Percentiles rank a stretch among this genome's conserved stretches.
phyloP scores from a whole-genome alignment of 305 asterid genomes.

The Nicotiana rustica region DNA sequence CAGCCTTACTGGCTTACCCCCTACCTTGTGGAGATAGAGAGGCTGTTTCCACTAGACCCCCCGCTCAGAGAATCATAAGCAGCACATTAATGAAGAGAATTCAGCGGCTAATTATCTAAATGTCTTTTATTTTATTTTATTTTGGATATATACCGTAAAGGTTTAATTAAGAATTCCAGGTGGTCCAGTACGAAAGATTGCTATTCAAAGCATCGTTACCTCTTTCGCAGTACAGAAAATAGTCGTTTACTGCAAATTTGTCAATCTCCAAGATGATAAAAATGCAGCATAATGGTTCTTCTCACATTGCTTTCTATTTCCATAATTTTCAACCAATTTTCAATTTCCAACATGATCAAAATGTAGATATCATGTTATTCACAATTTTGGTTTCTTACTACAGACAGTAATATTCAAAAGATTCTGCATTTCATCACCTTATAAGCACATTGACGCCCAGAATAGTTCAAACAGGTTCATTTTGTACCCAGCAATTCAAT shows the following conservation, averaged over 20 bases:
- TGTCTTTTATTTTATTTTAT: neutral
- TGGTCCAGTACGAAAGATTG: too few species aligned
- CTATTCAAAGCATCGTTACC: too few species aligned
- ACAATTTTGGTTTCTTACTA: neutral
- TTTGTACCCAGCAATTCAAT: neutral
- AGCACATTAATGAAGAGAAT: neutral
- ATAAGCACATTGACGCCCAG: neutral
- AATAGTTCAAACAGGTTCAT: neutral
- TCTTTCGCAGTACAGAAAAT: neutral
- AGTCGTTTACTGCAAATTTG: neutral
- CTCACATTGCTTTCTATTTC: neutral
- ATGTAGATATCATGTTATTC: neutral
- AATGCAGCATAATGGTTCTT: neutral
- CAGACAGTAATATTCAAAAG: neutral
- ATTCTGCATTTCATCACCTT: neutral
- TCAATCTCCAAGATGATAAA: neutral
- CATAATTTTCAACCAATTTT: neutral
- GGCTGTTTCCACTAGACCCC: too few species aligned
- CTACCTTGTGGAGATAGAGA: too few species aligned
- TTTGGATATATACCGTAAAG: neutral
- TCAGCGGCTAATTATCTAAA: neutral
- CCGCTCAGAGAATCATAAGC: too few species aligned
- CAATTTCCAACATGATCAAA: neutral
- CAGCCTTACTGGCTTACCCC: too few species aligned
- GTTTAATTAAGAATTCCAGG: too few species aligned